Percentiles rank a stretch among this genome's conserved stretches.
phyloP scores from a whole-genome alignment of 176 grass and related monocot species.

The Oryza officinalis region DNA sequence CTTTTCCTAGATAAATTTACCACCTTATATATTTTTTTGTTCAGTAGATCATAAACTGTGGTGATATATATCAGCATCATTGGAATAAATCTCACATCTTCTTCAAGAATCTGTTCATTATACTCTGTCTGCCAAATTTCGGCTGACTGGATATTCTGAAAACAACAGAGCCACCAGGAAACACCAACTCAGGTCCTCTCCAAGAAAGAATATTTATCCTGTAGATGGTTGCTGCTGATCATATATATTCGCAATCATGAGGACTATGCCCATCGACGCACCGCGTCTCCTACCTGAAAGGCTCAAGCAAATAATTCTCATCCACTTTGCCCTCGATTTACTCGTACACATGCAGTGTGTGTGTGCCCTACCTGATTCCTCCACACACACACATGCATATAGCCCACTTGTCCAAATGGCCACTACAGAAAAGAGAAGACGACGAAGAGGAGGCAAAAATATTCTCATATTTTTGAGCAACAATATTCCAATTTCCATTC shows the following conservation, averaged over 20 bases:
- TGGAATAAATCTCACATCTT: conserved; percentile 32
- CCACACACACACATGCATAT: background rate
- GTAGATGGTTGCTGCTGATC: conserved; percentile 32
- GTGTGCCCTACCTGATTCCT: conserved; percentile 50
- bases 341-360: conserved; percentile 19
- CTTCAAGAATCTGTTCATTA: conserved; percentile 48
- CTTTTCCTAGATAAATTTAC: background rate
- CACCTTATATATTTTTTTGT: too few species aligned
- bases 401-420: conserved; percentile 23
- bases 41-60: too few species aligned
- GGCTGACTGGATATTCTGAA: conserved; percentile 45
- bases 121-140: conserved; percentile 11
- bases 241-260: conserved; percentile 58
- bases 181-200: conserved; percentile 18
- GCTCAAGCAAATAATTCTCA: conserved; percentile 21
- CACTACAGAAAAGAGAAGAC: background rate
- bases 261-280: conserved; percentile 45
- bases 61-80: conserved; percentile 10
- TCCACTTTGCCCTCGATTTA: conserved; percentile 40
- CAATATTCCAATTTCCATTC: conserved; percentile 63
- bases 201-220: conserved; percentile 43
- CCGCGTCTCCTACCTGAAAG: conserved; percentile 55
- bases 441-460: conserved; percentile 19
- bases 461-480: conserved; percentile 37
- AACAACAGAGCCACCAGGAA: conserved; percentile 42